Base-by-base conservation (phyloP, 257 asterid genomes). In the Thymus mandschuricus region DNA sequence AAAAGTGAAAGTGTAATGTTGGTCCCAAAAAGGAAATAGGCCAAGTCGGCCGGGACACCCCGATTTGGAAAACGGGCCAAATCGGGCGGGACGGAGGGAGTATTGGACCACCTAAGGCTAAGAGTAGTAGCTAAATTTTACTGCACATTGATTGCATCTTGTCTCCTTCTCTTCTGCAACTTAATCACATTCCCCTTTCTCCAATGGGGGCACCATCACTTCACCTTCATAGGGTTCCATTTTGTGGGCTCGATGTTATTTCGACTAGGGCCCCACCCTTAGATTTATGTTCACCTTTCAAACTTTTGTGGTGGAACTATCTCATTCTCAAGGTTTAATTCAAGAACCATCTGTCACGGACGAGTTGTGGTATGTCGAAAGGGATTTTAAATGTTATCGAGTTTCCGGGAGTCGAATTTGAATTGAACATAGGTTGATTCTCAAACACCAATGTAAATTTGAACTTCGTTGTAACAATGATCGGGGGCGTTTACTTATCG, bases 151-250 rank as follows among this genome's bases (percentile, higher is more conserved):
- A 79, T 73, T 76, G 80, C 64, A 60, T 43, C 9, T 79, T 60
- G 79, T 76, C 78, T 64, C 41, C 75, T 72, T 68, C 73, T 41
- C 60, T 21, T 66, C 57, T 45, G 34, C 64, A 65, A 76, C 70
- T 27, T 64, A 52, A 2, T 48, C 57, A 73, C 80, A 79, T 82
- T 80, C 81, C 58, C 13, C 10, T 76, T 79, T 74, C 72, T 75
- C 72, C 57, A 78, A 50, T 54, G 58, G 78, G 41, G 71, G 59
- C 64, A 51, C 33, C 46, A 28, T 68, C 6, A 13, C 5, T 38
- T 60, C 54, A 21, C 34, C 12, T 73, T 60, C 81, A 75, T 78
- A 71, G 75, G 80, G 72, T 77, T 69, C 82, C 78, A 70, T 81
- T 70, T 64, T 72, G 81, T 79, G 81, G 83, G 81, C 75, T 45